These are phyloP conservation scores for Lipomyces anomalus DNA, from an alignment of 805 yeast genomes.

Conservation along the genomic window DNA sequence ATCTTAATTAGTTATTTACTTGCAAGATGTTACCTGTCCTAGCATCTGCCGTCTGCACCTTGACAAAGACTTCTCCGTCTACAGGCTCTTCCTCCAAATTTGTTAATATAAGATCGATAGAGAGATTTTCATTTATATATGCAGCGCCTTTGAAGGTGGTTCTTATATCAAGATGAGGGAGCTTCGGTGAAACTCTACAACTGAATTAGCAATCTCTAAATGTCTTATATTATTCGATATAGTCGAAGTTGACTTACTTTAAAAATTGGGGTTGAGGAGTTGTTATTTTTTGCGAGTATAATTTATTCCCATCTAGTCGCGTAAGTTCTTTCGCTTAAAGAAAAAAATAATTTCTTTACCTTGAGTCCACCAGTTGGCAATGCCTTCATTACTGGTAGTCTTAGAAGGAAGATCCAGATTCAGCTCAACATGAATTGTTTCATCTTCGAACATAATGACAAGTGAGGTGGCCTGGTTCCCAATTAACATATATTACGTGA, in stretches of 20 bases:
- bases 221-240: not conserved
- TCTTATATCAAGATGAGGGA: constrained; percentile 16
- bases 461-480: constrained; percentile 21
- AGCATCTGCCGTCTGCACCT: constrained; percentile 12
- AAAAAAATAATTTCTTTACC: not conserved
- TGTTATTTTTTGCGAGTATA: constrained; percentile 8
- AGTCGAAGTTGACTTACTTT: not conserved
- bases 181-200: constrained; percentile 16
- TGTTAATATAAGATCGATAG: constrained; percentile 7
- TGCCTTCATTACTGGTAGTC: constrained; percentile 1
- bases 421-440: constrained; percentile 5
- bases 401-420: not conserved
- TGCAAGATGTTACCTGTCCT: not conserved
- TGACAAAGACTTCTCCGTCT: constrained; percentile 3
- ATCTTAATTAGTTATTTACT: not conserved
- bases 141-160: constrained; percentile 15
- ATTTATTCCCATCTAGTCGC: constrained; percentile 1
- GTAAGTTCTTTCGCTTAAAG: not conserved
- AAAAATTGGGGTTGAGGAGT: constrained; percentile 6
- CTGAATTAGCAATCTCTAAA: constrained; percentile 4
- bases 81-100: constrained; percentile 17
- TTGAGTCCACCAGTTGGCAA: constrained; percentile 13
- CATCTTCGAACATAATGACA: constrained; percentile 16
- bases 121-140: constrained; percentile 13
- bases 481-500: too few relatives aligned